These are phyloP conservation scores for Solanum chiquidenum DNA, from an alignment of 257 asterid genomes.

Conservation along the genomic window DNA sequence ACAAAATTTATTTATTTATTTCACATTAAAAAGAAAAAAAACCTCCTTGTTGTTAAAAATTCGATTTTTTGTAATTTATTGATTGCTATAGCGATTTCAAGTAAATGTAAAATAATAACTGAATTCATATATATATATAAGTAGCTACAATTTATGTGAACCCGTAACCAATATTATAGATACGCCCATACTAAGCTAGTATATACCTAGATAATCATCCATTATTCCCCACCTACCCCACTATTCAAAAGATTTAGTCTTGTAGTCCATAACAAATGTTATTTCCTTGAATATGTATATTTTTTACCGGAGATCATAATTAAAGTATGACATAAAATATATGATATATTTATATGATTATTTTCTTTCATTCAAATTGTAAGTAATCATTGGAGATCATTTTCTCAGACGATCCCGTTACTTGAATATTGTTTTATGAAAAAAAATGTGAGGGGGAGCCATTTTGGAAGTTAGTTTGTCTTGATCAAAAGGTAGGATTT, in stretches of 20 bases:
- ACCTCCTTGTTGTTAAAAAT: neutral
- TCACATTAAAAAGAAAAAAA: neutral
- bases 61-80: neutral
- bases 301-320: neutral
- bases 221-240: neutral
- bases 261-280: neutral
- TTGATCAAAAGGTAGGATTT: neutral
- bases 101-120: neutral
- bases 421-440: neutral
- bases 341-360: neutral
- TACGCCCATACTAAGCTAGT: too few species aligned
- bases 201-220: neutral
- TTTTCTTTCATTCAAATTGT: neutral
- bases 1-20: neutral
- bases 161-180: too few species aligned
- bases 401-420: neutral
- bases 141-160: too few species aligned
- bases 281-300: too few species aligned
- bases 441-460: neutral
- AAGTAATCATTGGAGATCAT: neutral
- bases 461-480: neutral
- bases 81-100: neutral
- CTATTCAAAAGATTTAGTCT: neutral
- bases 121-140: too few species aligned
- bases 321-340: neutral